phyloP scores from a whole-genome alignment of 768 basidiomycete genomes.

The Lentinula detonsa region DNA sequence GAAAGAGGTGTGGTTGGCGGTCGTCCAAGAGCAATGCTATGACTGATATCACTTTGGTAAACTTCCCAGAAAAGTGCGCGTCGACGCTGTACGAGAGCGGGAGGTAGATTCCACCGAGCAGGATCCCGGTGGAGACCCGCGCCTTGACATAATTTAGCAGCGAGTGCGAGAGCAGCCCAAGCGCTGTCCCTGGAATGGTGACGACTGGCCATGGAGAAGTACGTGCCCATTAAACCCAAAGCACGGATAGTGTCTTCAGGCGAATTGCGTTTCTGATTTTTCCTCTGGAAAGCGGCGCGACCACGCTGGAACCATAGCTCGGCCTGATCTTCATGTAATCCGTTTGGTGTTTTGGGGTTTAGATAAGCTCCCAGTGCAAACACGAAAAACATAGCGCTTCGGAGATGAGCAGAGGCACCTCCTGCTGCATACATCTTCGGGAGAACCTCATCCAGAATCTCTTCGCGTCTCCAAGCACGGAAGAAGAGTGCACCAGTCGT shows the following conservation, averaged over 20 bases:
- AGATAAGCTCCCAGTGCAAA: slow-evolving; percentile 3
- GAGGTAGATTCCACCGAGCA: not conserved
- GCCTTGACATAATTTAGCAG: slow-evolving; percentile 55
- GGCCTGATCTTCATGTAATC: not conserved
- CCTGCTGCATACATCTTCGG: not conserved
- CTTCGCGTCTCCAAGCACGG: not conserved
- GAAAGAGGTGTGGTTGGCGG: not conserved
- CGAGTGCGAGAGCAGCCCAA: slow-evolving; percentile 49
- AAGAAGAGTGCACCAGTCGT: not conserved
- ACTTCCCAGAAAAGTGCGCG: slow-evolving; percentile 4
- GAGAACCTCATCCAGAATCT: not conserved
- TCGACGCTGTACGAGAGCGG: slow-evolving; percentile 3
- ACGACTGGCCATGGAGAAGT: slow-evolving; percentile 42
- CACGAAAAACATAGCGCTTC: not conserved
- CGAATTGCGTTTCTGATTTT: not conserved
- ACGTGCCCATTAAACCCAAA: slow-evolving; percentile 51
- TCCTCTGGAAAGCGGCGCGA: not conserved
- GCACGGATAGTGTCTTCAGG: slow-evolving; percentile 43
- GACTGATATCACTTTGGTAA: slow-evolving; percentile 1
- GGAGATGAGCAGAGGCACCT: not conserved
- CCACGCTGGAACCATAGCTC: slow-evolving; percentile 1
- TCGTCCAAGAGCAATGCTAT: slow-evolving; percentile 4
- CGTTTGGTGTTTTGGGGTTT: not conserved
- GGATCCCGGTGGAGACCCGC: slow-evolving; percentile 16
- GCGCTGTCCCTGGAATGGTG: slow-evolving; percentile 37